Evolutionary conservation across 257 asterid genomes (phyloP).

Genomic region (Ehretia macrophylla): DNA sequence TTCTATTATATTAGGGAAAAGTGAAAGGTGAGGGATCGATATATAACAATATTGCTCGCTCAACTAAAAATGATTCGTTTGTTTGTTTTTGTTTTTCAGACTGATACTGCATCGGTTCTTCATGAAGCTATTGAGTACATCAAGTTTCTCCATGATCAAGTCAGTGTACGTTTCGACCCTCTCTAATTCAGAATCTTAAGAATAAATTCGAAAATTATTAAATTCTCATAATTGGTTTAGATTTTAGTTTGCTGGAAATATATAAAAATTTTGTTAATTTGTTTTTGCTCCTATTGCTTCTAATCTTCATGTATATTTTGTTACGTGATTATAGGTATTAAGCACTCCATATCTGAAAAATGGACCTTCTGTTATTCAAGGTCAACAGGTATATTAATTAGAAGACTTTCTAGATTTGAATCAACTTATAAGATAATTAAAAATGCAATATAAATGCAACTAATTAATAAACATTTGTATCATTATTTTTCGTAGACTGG

Average conservation of each 20-base stretch:
- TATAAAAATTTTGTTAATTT: no score
- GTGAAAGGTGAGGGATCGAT: no score
- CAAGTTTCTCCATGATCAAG: conserved; percentile 90
- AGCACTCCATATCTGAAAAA: conserved; percentile 67
- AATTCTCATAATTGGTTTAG: not conserved
- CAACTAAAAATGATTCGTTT: no score
- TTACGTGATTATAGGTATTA: conserved; percentile 37
- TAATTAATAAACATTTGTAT: no score
- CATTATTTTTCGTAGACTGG: conserved; percentile 24
- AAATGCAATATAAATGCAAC: no score
- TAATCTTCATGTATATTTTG: not conserved
- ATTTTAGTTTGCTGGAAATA: not conserved
- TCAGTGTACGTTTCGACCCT: conserved; percentile 51
- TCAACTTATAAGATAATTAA: no score
- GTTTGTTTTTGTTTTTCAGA: conserved; percentile 37
- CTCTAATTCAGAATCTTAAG: no score
- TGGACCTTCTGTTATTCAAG: conserved; percentile 40
- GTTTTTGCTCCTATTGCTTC: not conserved
- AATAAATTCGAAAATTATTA: not conserved
- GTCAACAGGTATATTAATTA: conserved; percentile 70
- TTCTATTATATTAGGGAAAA: no score
- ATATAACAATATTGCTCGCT: no score
- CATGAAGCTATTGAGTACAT: conserved; percentile 88
- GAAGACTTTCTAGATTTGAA: not conserved
- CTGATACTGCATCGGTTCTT: conserved; percentile 94